Conservation (phyloP, 1,139 yeast species). For the Candida glucosophila region DNA sequence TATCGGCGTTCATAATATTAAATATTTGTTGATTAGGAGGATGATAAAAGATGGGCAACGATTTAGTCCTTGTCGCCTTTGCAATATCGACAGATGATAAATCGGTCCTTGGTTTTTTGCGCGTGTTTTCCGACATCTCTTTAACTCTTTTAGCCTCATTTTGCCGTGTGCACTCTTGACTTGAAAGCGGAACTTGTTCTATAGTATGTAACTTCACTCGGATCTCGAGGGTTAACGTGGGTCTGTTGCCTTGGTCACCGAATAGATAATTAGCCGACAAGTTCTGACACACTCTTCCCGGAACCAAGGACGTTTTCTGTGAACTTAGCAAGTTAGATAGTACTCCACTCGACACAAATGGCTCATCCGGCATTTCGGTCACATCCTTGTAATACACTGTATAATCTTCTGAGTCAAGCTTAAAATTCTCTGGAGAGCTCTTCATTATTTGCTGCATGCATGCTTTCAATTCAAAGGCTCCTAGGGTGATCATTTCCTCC, state of each 20-base stretch:
- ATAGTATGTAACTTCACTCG: constrained; percentile 49
- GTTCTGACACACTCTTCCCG: constrained; percentile 68
- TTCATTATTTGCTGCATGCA: constrained; percentile 43
- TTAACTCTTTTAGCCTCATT: constrained; percentile 6
- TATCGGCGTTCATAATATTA: constrained; percentile 36
- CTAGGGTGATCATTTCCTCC: constrained; percentile 35
- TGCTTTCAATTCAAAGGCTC: constrained; percentile 46
- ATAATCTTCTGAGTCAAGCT: constrained; percentile 42
- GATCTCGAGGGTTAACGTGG: constrained; percentile 57
- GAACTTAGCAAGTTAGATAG: constrained; percentile 35
- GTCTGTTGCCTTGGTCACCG: constrained; percentile 32
- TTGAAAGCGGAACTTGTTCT: constrained; percentile 10
- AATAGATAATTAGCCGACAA: constrained; percentile 44
- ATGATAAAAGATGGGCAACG: constrained; percentile 48
- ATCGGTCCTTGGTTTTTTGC: constrained; percentile 3
- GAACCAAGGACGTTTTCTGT: constrained; percentile 32
- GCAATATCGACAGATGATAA: constrained; percentile 15
- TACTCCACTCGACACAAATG: constrained; percentile 66
- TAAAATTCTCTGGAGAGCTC: constrained; percentile 54
- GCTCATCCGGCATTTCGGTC: constrained; percentile 66
- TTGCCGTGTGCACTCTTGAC: constrained; percentile 3
- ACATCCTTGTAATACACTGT: constrained; percentile 68
- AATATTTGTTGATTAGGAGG: constrained; percentile 33
- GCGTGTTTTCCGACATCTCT: constrained; percentile 2
- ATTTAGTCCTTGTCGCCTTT: constrained; percentile 59